phyloP scores from a whole-genome alignment of 257 asterid species.

The Solanum etuberosum region DNA sequence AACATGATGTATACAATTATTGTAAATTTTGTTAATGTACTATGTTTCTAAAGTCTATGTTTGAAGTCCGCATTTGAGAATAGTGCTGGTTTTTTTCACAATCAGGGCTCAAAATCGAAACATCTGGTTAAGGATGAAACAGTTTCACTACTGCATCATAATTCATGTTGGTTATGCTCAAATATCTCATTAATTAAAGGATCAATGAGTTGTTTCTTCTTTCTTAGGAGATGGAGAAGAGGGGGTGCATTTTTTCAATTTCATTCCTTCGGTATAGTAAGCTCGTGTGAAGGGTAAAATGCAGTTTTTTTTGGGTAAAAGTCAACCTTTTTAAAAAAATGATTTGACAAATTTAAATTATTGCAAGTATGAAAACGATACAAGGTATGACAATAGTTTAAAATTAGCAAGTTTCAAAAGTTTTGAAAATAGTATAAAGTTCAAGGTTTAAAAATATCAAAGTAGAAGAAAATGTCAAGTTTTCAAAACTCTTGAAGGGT shows the following conservation, averaged over 20 bases:
- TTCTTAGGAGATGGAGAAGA: neutral
- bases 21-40: neutral
- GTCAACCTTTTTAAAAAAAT: neutral
- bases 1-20: neutral
- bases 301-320: neutral
- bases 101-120: fast-evolving
- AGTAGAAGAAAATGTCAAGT: neutral
- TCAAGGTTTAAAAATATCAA: neutral
- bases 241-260: neutral
- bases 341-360: neutral
- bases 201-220: neutral
- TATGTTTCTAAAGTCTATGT: neutral
- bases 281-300: neutral
- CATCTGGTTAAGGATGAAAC: fast-evolving
- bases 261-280: neutral
- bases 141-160: no score
- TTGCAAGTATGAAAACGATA: neutral
- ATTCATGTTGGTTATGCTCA: neutral
- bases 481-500: neutral
- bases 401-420: neutral
- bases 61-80: no score
- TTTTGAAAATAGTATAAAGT: neutral
- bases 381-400: neutral
- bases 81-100: neutral
- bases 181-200: neutral